Percentiles rank a stretch among this genome's conserved stretches.
These are phyloP conservation scores for Antarctomyces pellizariae DNA, from an alignment of 495 filamentous ascomycete genomes.

Conservation along the genomic window DNA sequence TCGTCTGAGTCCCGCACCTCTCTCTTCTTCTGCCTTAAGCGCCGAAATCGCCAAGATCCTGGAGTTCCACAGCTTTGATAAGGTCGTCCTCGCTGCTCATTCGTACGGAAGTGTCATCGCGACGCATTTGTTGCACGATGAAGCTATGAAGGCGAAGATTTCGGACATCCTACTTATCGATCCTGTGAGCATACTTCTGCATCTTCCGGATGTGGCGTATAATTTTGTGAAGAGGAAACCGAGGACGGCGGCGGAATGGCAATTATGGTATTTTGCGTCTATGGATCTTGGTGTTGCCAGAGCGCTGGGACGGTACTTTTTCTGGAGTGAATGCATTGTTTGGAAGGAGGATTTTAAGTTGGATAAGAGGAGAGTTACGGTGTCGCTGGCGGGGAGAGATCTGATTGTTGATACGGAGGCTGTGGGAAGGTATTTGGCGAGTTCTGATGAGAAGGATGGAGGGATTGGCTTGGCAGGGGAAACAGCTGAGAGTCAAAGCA, in stretches of 20 bases:
- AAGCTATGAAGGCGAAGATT: constrained; percentile 18
- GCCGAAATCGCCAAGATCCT: constrained; percentile 27
- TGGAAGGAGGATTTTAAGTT: constrained; percentile 33
- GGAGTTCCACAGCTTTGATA: constrained; percentile 24
- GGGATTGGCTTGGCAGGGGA: too few relatives aligned
- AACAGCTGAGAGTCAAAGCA: too few relatives aligned
- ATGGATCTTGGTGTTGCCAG: constrained; percentile 38
- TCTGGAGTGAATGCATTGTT: constrained; percentile 42
- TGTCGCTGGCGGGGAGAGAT: constrained; percentile 32
- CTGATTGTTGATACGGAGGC: constrained; percentile 36
- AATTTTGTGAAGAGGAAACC: constrained; percentile 39
- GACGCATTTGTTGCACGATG: constrained; percentile 32
- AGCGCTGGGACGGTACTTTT: constrained; percentile 34
- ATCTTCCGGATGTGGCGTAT: constrained; percentile 45
- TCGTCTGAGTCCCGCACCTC: constrained; percentile 27
- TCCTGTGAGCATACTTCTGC: constrained; percentile 39
- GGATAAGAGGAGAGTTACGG: constrained; percentile 11
- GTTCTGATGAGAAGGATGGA: too few relatives aligned
- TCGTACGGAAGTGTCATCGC: constrained; percentile 39
- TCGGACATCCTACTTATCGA: constrained; percentile 31
- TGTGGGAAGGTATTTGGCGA: constrained; percentile 31
- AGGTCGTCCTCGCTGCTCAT: constrained; percentile 30
- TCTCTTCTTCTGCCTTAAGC: constrained; percentile 23
- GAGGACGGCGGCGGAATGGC: constrained; percentile 31
- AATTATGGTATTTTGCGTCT: constrained; percentile 42